Evolutionary conservation across 805 yeast genomes (phyloP).

Genomic region (Yamadazyma akitaensis): DNA sequence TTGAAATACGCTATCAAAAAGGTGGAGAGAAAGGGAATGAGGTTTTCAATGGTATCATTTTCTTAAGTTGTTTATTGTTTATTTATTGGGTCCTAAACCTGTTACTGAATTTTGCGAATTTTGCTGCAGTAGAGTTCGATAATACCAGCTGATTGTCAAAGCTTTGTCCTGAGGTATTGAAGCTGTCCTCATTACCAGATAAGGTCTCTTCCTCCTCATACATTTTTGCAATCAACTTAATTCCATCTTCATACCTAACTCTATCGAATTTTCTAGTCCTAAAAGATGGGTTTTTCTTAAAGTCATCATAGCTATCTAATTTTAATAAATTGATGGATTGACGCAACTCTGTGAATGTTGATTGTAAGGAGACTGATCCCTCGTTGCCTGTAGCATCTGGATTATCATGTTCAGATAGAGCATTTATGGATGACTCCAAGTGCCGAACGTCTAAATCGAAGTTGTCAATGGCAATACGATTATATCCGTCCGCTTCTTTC

Average conservation of each 20-base stretch:
- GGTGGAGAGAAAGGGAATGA: too few species aligned
- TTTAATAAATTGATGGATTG: constrained; percentile 75
- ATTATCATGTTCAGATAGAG: constrained; percentile 25
- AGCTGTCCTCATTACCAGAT: constrained; percentile 9
- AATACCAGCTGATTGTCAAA: constrained; percentile 21
- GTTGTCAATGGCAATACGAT: constrained; percentile 61
- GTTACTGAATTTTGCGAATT: constrained; percentile 33
- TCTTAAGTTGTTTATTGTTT: background rate
- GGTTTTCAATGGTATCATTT: background rate
- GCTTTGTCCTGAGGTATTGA: constrained; percentile 12
- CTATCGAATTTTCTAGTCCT: constrained; percentile 62
- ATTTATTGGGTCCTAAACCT: constrained; percentile 5
- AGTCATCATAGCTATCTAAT: constrained; percentile 62
- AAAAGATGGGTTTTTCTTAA: constrained; percentile 45
- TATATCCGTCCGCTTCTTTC: constrained; percentile 51
- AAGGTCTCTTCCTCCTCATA: constrained; percentile 18
- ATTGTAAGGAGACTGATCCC: constrained; percentile 53
- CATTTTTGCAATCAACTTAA: constrained; percentile 55
- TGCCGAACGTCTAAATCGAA: constrained; percentile 79
- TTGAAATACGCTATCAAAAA: background rate
- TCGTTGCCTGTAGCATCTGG: constrained; percentile 17
- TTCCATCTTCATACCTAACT: constrained; percentile 70
- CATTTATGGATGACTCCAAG: constrained; percentile 56
- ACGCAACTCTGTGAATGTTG: constrained; percentile 74
- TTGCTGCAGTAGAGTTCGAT: constrained; percentile 26